These are phyloP conservation scores for Cercospora janseana DNA, from an alignment of 2,329 filamentous ascomycete species.

Conservation along the genomic window DNA sequence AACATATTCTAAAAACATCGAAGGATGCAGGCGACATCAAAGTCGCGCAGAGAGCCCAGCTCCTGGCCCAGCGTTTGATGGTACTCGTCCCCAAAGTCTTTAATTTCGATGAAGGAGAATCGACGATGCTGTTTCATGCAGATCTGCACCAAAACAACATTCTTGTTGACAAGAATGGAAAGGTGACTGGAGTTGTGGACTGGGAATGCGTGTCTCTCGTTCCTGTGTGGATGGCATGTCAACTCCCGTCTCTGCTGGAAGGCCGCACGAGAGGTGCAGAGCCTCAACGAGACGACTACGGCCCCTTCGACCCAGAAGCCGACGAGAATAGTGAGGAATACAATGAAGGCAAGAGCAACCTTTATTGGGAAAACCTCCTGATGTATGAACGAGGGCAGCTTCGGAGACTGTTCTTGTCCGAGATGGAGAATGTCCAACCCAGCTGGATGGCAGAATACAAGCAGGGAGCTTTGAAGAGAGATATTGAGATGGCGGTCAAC, in stretches of 20 bases:
- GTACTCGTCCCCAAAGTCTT: not conserved
- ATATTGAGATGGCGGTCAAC: conserved; percentile 7
- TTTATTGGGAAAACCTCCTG: conserved; percentile 6
- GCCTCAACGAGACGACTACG: not conserved
- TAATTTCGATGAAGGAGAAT: not conserved
- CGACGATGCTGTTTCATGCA: conserved; percentile 9
- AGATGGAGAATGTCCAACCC: conserved; percentile 1
- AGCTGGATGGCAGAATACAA: not conserved
- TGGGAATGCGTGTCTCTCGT: conserved; percentile 16
- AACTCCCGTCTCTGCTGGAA: not conserved
- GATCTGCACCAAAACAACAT: conserved; percentile 13
- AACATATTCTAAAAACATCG: not conserved
- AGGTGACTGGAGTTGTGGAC: conserved; percentile 13
- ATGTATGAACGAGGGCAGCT: not conserved
- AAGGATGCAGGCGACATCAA: conserved; percentile 6
- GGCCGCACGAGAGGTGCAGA: not conserved
- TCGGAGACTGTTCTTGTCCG: not conserved
- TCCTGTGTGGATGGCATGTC: conserved; percentile 6
- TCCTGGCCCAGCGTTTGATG: not conserved
- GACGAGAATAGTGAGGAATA: not conserved
- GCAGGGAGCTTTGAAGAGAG: conserved; percentile 2
- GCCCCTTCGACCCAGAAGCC: not conserved
- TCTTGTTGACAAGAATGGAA: conserved; percentile 1
- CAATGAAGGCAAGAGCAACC: not conserved
- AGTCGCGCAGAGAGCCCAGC: not conserved